Percentiles rank a stretch among this genome's conserved stretches.
Conservation (phyloP, 1,284 basidiomycete species). For the Cerrena zonata region DNA sequence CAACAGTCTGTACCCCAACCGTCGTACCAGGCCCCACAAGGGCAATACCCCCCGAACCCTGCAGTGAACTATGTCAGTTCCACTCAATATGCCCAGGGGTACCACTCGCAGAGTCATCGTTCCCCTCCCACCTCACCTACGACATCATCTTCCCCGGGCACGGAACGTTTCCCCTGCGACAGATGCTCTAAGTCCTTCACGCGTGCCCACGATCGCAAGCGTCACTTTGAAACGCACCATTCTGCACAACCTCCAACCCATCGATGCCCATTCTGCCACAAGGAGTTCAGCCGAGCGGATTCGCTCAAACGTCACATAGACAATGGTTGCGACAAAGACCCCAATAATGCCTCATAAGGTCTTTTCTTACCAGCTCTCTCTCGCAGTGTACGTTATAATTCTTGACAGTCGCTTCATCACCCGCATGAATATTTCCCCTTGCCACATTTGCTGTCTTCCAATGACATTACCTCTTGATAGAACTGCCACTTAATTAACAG, state of each 20-base stretch:
- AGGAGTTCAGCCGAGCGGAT: conserved; percentile 65
- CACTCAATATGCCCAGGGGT: not conserved
- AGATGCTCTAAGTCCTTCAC: conserved; percentile 72
- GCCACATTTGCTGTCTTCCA: not conserved
- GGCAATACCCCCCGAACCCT: not conserved
- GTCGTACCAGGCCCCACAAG: not conserved
- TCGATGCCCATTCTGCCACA: conserved; percentile 61
- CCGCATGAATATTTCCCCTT: too few species aligned
- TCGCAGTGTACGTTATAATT: too few species aligned
- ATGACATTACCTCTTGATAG: not conserved
- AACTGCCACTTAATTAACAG: too few species aligned
- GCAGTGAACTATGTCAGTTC: not conserved
- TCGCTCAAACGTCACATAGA: conserved; percentile 57
- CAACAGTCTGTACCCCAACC: not conserved
- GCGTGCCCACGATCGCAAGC: conserved; percentile 70
- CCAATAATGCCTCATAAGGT: conserved; percentile 13
- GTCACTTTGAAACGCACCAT: conserved; percentile 73
- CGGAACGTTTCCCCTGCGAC: conserved; percentile 58
- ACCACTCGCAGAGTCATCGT: not conserved
- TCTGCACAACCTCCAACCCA: conserved; percentile 52
- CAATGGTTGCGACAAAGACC: conserved; percentile 44
- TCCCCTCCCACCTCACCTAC: conserved; percentile 12
- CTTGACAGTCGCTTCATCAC: too few species aligned
- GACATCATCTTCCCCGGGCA: conserved; percentile 18
- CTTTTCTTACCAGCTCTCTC: too few species aligned